These are phyloP conservation scores for Aschersonia sp. DNA, from an alignment of 2,329 filamentous ascomycete genomes.

Conservation along the genomic window DNA sequence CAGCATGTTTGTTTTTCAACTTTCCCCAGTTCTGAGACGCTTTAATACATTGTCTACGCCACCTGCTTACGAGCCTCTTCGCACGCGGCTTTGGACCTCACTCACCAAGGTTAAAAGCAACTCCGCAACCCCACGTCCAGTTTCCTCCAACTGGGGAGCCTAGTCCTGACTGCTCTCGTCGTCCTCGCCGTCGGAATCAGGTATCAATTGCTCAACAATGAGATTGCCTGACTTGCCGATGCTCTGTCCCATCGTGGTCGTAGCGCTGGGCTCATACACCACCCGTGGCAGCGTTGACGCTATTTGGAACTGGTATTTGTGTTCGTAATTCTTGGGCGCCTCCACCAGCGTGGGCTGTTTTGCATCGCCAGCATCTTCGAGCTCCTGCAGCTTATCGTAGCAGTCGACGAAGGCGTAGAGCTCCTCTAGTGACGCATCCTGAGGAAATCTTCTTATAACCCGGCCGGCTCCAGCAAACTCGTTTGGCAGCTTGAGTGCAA, in stretches of 20 bases:
- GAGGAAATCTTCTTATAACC: constrained; percentile 60
- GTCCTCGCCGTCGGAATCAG: constrained; percentile 20
- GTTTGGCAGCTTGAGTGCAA: constrained; percentile 49
- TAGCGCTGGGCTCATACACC: constrained; percentile 57
- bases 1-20: no score
- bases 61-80: no score
- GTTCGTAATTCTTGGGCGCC: constrained; percentile 39
- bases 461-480: constrained; percentile 45
- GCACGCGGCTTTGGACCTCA: no score
- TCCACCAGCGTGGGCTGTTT: not conserved
- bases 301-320: constrained; percentile 73
- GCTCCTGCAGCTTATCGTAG: constrained; percentile 49
- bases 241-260: constrained; percentile 51
- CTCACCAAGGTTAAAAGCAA: no score
- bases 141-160: no score
- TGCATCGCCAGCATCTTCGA: constrained; percentile 25
- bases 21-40: no score
- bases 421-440: constrained; percentile 64
- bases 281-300: constrained; percentile 74
- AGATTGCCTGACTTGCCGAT: constrained; percentile 78
- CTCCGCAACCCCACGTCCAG: no score
- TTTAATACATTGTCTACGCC: no score
- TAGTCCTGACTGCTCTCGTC: constrained; percentile 10
- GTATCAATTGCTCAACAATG: constrained; percentile 56
- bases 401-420: constrained; percentile 95